A percentile compares a stretch with the other conserved stretches of the same genome.
phyloP scores from a whole-genome alignment of 208 protist species.

The Angomonas deanei region DNA sequence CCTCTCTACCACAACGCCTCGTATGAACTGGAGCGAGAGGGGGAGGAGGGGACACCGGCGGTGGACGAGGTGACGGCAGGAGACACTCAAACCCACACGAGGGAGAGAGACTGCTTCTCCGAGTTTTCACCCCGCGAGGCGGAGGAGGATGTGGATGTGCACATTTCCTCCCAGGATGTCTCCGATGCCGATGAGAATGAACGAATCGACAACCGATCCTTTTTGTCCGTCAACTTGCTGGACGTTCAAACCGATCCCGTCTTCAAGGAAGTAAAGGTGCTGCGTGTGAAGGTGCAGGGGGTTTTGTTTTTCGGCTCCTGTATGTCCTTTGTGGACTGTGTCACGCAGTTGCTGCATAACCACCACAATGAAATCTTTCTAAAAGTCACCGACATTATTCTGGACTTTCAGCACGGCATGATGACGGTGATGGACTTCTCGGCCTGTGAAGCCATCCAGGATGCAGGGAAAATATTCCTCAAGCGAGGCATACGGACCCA shows the following conservation, averaged over 20 bases:
- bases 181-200: constrained; percentile 2
- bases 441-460: constrained; percentile 38
- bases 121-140: not conserved
- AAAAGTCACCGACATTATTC: constrained; percentile 45
- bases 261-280: constrained; percentile 40
- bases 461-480: constrained; percentile 26
- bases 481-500: constrained; percentile 49
- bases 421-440: constrained; percentile 55
- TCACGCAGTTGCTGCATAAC: constrained; percentile 40
- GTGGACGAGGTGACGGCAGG: not conserved
- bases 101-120: not conserved
- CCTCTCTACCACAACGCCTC: constrained; percentile 16
- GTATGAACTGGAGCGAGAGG: not conserved
- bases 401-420: constrained; percentile 47
- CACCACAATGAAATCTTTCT: constrained; percentile 46
- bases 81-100: not conserved
- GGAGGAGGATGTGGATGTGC: not conserved
- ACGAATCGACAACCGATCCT: constrained; percentile 13
- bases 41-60: not conserved
- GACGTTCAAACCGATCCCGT: constrained; percentile 25
- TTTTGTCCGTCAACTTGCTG: constrained; percentile 35
- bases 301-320: constrained; percentile 53
- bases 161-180: not conserved
- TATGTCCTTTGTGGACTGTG: constrained; percentile 43
- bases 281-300: constrained; percentile 37